A percentile compares a stretch with the other conserved stretches of the same genome.
Evolutionary conservation across 148 eudicot genomes (phyloP).

Genomic region (Nepenthes mirabilis): DNA sequence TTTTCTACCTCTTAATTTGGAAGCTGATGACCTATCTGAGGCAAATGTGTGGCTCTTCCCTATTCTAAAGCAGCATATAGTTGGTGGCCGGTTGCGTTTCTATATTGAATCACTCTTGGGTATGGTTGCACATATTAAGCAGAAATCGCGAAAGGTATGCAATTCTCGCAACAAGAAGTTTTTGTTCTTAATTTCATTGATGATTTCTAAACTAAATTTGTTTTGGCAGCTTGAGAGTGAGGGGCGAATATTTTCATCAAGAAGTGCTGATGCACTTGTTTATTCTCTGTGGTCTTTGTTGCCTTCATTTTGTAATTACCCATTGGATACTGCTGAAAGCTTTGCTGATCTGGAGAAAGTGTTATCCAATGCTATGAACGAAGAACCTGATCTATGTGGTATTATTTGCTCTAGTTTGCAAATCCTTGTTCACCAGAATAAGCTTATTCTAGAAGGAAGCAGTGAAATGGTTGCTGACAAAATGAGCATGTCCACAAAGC

Average conservation of each 20-base stretch:
- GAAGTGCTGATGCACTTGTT: slow-evolving; percentile 58
- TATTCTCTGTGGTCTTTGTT: slow-evolving; percentile 83
- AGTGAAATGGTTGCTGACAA: slow-evolving; percentile 22
- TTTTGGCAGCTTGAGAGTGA: slow-evolving; percentile 63
- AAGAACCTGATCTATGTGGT: slow-evolving; percentile 66
- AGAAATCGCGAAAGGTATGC: slow-evolving; percentile 61
- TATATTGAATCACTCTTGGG: slow-evolving; percentile 55
- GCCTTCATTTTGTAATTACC: slow-evolving; percentile 94
- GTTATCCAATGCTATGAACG: slow-evolving; percentile 37
- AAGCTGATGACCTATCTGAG: slow-evolving; percentile 46
- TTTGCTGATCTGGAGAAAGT: slow-evolving; percentile 46
- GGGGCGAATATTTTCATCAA: slow-evolving; percentile 54
- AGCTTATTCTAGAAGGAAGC: slow-evolving; percentile 41
- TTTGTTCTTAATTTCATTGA: slow-evolving; percentile 1
- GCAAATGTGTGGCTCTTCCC: slow-evolving; percentile 86
- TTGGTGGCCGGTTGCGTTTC: slow-evolving; percentile 70
- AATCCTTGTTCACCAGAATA: slow-evolving; percentile 80
- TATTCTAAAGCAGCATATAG: slow-evolving; percentile 62
- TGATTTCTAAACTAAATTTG: slow-evolving; percentile 9
- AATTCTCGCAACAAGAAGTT: neutral
- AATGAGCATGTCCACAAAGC: slow-evolving; percentile 30
- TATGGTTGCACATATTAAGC: slow-evolving; percentile 33
- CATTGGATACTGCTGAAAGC: slow-evolving; percentile 62
- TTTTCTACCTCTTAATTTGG: slow-evolving; percentile 68
- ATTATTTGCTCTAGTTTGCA: slow-evolving; percentile 78